These are phyloP conservation scores for Yamadazyma epiphylla DNA, from an alignment of 1,139 yeast genomes.

Conservation along the genomic window DNA sequence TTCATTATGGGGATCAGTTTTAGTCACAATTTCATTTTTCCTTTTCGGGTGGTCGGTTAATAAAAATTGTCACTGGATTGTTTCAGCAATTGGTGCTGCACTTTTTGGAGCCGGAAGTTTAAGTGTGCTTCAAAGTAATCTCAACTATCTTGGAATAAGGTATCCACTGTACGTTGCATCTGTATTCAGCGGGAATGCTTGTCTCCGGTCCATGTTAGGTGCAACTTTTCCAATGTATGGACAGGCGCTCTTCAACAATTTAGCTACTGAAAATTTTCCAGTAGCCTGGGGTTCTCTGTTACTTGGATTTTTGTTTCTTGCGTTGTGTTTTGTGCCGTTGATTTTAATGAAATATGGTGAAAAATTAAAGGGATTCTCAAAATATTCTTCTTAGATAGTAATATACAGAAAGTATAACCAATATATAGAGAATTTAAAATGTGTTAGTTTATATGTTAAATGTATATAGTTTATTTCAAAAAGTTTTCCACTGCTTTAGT, in stretches of 20 bases:
- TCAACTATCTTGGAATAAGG: conserved; percentile 59
- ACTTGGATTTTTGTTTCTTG: conserved; percentile 51
- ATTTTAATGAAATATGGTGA: conserved; percentile 29
- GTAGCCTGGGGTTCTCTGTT: conserved; percentile 68
- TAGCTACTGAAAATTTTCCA: conserved; percentile 27
- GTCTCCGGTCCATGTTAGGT: conserved; percentile 24
- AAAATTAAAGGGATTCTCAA: conserved; percentile 42
- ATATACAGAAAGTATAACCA: no score
- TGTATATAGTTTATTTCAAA: no score
- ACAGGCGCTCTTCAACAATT: conserved; percentile 42
- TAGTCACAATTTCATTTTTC: conserved; percentile 27
- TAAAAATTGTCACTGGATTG: conserved; percentile 28
- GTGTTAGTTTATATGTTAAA: no score
- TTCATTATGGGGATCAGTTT: conserved; percentile 28
- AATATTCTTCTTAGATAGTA: conserved; percentile 12
- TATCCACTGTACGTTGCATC: conserved; percentile 40
- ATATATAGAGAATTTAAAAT: no score
- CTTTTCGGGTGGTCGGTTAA: conserved; percentile 31
- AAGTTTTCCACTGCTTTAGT: no score
- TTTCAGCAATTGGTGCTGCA: conserved; percentile 26
- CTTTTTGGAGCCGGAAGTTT: conserved; percentile 26
- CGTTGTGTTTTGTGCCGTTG: conserved; percentile 65
- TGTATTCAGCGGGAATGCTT: conserved; percentile 27
- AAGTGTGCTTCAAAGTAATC: conserved; percentile 28
- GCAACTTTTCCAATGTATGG: conserved; percentile 32